phyloP scores from a whole-genome alignment of 139 green algal genomes.

The Volvox reticuliferus region DNA sequence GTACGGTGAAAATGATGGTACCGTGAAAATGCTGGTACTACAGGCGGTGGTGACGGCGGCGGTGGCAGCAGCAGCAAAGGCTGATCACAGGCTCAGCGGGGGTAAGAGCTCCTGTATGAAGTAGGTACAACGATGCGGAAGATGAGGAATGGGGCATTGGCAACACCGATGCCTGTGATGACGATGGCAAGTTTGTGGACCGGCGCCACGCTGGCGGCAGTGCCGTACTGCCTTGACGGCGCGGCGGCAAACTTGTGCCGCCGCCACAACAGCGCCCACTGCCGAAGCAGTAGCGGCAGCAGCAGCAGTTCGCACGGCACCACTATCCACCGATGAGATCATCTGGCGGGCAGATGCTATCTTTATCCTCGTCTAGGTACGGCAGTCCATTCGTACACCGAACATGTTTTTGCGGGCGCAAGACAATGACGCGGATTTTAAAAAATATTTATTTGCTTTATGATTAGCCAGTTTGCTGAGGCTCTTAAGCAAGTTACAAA shows the following conservation, averaged over 20 bases:
- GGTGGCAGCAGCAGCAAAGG: background rate
- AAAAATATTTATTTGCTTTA: no score
- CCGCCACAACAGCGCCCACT: background rate
- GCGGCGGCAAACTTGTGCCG: background rate
- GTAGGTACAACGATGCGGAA: background rate
- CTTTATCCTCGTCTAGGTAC: no score
- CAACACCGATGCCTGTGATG: background rate
- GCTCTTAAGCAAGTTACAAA: no score
- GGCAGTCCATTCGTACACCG: no score
- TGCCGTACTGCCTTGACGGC: background rate
- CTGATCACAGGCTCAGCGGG: background rate
- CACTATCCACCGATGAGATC: no score
- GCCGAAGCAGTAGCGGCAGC: background rate
- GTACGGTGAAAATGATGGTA: no score
- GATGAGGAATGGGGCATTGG: constrained; percentile 18
- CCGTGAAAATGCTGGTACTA: no score
- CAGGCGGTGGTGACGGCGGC: no score
- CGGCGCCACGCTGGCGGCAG: background rate
- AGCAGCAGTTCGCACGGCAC: background rate
- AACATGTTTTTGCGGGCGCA: no score
- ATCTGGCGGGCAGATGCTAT: no score
- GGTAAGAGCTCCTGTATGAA: background rate
- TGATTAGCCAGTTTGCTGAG: no score
- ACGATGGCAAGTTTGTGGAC: background rate
- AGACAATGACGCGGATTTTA: no score